Conservation (phyloP, 495 filamentous ascomycete species). For the Aspergillus funiculosus region DNA sequence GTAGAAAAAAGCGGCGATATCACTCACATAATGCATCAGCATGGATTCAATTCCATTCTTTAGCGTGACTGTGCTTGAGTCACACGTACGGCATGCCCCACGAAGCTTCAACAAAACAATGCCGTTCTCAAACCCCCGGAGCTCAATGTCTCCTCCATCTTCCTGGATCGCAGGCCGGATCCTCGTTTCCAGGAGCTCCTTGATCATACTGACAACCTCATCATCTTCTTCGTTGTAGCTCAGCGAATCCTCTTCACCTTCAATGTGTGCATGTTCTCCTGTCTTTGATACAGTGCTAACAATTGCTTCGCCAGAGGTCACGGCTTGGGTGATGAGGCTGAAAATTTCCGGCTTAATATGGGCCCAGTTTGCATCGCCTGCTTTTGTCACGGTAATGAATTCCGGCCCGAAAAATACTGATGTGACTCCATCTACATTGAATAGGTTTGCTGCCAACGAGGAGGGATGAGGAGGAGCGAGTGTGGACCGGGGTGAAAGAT, state of each 20-base stretch:
- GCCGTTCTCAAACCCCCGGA: slow-evolving; percentile 80
- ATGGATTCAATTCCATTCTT: slow-evolving; percentile 97
- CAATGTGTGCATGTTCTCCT: slow-evolving; percentile 49
- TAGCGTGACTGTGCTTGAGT: slow-evolving; percentile 89
- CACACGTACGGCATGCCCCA: slow-evolving; percentile 91
- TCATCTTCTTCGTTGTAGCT: slow-evolving; percentile 78
- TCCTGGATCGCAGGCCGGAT: slow-evolving; percentile 95
- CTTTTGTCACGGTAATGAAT: slow-evolving; percentile 95
- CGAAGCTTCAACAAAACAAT: slow-evolving; percentile 80
- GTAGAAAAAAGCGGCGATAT: neutral
- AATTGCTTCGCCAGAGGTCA: slow-evolving; percentile 74
- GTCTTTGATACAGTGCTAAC: slow-evolving; percentile 66
- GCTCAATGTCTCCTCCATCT: slow-evolving; percentile 95
- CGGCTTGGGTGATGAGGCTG: slow-evolving; percentile 84
- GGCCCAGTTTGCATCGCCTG: slow-evolving; percentile 80
- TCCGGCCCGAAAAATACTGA: slow-evolving; percentile 92
- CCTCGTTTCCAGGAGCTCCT: slow-evolving; percentile 93
- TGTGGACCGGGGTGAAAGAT: slow-evolving; percentile 79
- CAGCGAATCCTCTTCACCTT: slow-evolving; percentile 58
- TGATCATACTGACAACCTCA: slow-evolving; percentile 96
- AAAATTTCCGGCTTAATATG: slow-evolving; percentile 95
- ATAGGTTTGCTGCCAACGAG: slow-evolving; percentile 80
- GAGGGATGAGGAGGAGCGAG: slow-evolving; percentile 86
- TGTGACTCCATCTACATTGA: slow-evolving; percentile 86
- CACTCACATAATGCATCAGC: slow-evolving; percentile 75